phyloP scores from a whole-genome alignment of 768 basidiomycete species.

The Termitomyces sp. region DNA sequence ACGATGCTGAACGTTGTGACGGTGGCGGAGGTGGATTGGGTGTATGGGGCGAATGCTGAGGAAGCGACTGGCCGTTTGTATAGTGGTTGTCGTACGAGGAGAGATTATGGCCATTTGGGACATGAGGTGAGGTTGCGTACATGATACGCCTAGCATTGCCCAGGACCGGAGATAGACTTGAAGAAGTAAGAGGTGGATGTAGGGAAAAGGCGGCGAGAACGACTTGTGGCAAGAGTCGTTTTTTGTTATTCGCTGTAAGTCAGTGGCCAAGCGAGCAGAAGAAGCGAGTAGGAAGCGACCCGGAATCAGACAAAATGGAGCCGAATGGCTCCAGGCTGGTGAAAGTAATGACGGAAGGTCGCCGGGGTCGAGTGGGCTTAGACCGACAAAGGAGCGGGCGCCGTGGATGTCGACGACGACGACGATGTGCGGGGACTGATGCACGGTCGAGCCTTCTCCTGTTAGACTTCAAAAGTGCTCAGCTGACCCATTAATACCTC shows the following conservation, averaged over 20 bases:
- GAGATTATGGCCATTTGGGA: slow-evolving; percentile 37
- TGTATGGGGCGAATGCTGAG: slow-evolving; percentile 26
- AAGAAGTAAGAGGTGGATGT: slow-evolving; percentile 17
- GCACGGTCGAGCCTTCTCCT: slow-evolving; percentile 10
- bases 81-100: slow-evolving; percentile 27
- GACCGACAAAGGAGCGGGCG: slow-evolving; percentile 9
- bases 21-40: slow-evolving; percentile 20
- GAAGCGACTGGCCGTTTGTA: slow-evolving; percentile 21
- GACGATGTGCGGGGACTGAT: slow-evolving; percentile 9
- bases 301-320: slow-evolving; percentile 9
- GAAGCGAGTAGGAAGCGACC: slow-evolving; percentile 15
- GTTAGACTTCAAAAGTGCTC: slow-evolving; percentile 9
- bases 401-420: slow-evolving; percentile 14
- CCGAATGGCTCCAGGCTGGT: slow-evolving; percentile 2
- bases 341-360: neutral
- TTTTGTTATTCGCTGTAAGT: slow-evolving; percentile 13
- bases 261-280: slow-evolving; percentile 14
- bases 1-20: slow-evolving; percentile 23
- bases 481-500: slow-evolving; percentile 16
- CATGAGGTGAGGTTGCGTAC: slow-evolving; percentile 44
- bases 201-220: slow-evolving; percentile 19
- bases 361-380: neutral
- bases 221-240: neutral
- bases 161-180: slow-evolving; percentile 26
- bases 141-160: slow-evolving; percentile 60